Evolutionary conservation across 2,329 filamentous ascomycete species (phyloP), one percentile per base, ranked within the genome.

Genomic region (Apiospora marii): DNA sequence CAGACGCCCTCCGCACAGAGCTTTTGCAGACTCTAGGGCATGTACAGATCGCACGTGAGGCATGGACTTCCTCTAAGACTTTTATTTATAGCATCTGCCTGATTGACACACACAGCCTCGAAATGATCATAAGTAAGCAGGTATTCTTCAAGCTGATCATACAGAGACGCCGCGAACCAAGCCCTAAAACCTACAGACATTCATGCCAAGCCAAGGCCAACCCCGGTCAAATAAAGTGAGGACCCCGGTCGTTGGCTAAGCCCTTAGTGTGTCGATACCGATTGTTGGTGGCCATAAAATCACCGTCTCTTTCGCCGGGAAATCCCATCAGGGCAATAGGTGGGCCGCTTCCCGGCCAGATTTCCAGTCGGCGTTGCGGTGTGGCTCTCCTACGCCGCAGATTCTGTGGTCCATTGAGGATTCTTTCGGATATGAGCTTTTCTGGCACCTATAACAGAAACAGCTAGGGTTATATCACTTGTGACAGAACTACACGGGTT

Each of bases 301-400:
- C 34, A 61, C 53, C 53, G 53, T 61, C 53, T 37, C 53, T 61
- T 61, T 61, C 30, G 53, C 53, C 53, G 53, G 30, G 53, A 61
- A 34, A 34, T 10, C 27, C 53, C 53, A 37, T 22, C 27, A 34
- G 34, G 53, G 30, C 30, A 61, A 61, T 61, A 37, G 34, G 30
- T 61, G 53, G 53, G 22, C 53, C 53, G 34, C 4, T 37, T 22
- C 53, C 53, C 53, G 30, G 53, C 53, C 53, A 37, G 51, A 22
- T 3, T 34, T 61, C 53, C 53, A 19, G 19, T 12, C 53, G 30
- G 53, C 53, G 30, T 10, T 61, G 53, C 53, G 53, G 53, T 61
- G 53, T 61, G 53, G 53, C 34, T 37, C 16, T 10, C 34, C 53
- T 30, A 58, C 27, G 51, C 51, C 51, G 51, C 51, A 30, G 5